These are phyloP conservation scores for Eremothecium coryli DNA, from an alignment of 1,139 yeast genomes.

Conservation along the genomic window DNA sequence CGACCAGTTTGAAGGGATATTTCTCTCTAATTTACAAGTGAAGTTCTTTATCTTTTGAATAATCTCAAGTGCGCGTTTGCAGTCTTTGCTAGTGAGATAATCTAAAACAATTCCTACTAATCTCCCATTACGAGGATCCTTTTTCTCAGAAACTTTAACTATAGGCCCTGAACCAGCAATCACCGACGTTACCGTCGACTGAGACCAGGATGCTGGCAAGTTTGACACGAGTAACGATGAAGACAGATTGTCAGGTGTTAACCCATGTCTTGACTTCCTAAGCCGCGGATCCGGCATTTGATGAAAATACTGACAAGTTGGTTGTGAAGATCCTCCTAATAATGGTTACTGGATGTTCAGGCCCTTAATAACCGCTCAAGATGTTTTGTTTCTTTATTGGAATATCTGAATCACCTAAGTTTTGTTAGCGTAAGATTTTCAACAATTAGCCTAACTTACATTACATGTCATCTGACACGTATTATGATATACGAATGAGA, in stretches of 20 bases:
- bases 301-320: no score
- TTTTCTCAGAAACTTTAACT: slow-evolving; percentile 17
- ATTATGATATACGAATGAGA: no score
- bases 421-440: no score
- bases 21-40: slow-evolving; percentile 22
- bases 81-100: slow-evolving; percentile 21
- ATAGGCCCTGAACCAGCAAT: slow-evolving; percentile 30
- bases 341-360: not conserved
- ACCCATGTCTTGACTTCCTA: slow-evolving; percentile 23
- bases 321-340: no score
- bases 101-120: slow-evolving; percentile 20
- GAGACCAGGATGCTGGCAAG: slow-evolving; percentile 26
- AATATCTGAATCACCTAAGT: no score
- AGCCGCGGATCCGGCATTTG: slow-evolving; percentile 27
- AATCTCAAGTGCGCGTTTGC: slow-evolving; percentile 22
- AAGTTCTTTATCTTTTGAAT: slow-evolving; percentile 20
- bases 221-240: slow-evolving; percentile 24
- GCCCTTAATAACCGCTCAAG: no score
- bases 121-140: slow-evolving; percentile 26
- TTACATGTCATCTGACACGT: no score
- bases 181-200: slow-evolving; percentile 25
- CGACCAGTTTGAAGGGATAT: slow-evolving; percentile 22
- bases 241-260: slow-evolving; percentile 26
- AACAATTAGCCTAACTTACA: no score
- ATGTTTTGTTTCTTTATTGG: no score